phyloP scores from a whole-genome alignment of 1,139 yeast genomes.

The Magnusiomyces tetraspermus region DNA sequence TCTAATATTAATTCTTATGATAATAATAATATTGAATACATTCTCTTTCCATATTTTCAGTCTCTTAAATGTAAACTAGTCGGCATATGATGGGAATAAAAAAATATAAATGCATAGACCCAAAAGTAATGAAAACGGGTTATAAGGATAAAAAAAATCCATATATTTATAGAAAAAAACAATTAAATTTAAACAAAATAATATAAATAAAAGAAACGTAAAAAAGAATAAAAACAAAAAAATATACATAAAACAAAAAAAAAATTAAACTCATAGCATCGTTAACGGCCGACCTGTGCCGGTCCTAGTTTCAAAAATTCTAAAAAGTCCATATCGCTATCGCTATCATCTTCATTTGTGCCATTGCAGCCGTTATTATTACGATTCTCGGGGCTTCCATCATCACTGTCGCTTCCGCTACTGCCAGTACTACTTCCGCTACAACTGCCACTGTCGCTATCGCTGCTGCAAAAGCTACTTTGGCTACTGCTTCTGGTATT shows the following conservation, averaged over 20 bases:
- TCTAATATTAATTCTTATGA: too few relatives aligned
- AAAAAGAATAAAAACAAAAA: too few relatives aligned
- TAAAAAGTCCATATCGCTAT: constrained; percentile 3
- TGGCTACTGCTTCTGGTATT: not conserved
- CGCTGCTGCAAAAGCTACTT: not conserved
- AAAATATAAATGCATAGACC: too few relatives aligned
- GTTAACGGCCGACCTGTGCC: too few relatives aligned
- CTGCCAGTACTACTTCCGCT: not conserved
- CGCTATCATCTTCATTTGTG: not conserved
- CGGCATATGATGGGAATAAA: too few relatives aligned
- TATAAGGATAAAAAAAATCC: not conserved
- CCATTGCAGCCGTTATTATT: not conserved
- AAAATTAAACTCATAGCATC: not conserved
- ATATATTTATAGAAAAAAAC: not conserved
- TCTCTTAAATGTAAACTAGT: too few relatives aligned
- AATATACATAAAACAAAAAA: not conserved
- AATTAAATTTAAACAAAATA: not conserved
- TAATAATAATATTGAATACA: too few relatives aligned
- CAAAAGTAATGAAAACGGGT: not conserved
- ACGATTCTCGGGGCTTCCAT: not conserved
- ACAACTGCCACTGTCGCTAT: not conserved
- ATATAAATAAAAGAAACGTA: not conserved
- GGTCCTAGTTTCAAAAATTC: constrained; percentile 2
- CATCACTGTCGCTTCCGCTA: not conserved
- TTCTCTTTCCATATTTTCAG: too few relatives aligned